These are phyloP conservation scores for Marchantia paleacea DNA, from an alignment of 225 moss, liverwort and hornwort genomes.

Conservation along the genomic window DNA sequence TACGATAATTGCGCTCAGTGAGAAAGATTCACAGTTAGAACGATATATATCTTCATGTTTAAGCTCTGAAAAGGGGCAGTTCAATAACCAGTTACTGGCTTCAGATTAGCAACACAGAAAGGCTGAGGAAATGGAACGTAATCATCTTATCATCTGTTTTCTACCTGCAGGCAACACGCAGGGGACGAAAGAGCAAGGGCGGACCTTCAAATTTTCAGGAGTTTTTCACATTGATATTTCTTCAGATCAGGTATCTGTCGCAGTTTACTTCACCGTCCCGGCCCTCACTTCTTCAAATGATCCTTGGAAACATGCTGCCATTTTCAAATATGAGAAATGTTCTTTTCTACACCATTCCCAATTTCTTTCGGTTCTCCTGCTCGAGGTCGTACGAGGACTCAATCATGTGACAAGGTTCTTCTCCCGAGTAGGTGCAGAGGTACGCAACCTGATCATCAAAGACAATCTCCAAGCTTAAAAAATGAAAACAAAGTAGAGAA, in stretches of 20 bases:
- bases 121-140: background rate
- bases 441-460: background rate
- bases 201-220: background rate
- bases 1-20: background rate
- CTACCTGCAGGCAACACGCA: background rate
- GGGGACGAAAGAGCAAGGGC: background rate
- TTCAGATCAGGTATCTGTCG: background rate
- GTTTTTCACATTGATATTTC: background rate
- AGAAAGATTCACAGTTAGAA: background rate
- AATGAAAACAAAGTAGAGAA: background rate
- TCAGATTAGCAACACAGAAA: background rate
- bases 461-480: background rate
- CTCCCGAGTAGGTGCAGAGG: background rate
- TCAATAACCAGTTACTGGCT: background rate
- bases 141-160: background rate
- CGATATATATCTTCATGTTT: background rate
- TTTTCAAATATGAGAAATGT: background rate
- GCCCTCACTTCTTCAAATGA: background rate
- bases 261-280: background rate
- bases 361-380: background rate
- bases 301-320: background rate
- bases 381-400: background rate
- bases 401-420: background rate
- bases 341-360: constrained; percentile 1
- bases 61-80: background rate